These are phyloP conservation scores for Starmerella cellae DNA, from an alignment of 805 yeast species.

Conservation along the genomic window DNA sequence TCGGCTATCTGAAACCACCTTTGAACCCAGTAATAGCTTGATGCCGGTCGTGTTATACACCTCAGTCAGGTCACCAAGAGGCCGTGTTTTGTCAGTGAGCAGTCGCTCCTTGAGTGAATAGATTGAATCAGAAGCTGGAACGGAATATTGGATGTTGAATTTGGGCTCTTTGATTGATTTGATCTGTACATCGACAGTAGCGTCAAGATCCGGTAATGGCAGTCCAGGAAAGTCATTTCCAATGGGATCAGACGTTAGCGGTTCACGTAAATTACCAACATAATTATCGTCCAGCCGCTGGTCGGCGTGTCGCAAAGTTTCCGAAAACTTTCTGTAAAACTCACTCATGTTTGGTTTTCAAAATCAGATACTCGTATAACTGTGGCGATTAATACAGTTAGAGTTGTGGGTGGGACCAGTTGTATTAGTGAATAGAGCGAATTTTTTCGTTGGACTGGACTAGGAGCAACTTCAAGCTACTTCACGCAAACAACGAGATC, in stretches of 20 bases:
- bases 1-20: slow-evolving; percentile 19
- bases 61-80: slow-evolving; percentile 9
- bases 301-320: slow-evolving; percentile 11
- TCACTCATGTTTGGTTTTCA: no score
- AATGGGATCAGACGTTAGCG: slow-evolving; percentile 5
- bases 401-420: no score
- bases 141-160: slow-evolving; percentile 31
- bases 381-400: no score
- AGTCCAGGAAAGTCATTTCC: slow-evolving; percentile 12
- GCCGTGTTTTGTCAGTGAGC: slow-evolving; percentile 22
- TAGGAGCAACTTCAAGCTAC: no score
- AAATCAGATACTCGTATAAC: no score
- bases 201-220: not conserved
- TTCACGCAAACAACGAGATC: no score
- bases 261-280: slow-evolving; percentile 6
- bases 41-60: not conserved
- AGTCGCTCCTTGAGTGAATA: slow-evolving; percentile 25
- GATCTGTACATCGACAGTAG: slow-evolving; percentile 28
- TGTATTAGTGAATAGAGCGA: no score
- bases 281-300: slow-evolving; percentile 11
- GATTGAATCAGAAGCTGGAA: slow-evolving; percentile 19
- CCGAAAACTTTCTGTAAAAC: slow-evolving; percentile 2
- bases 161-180: slow-evolving; percentile 67
- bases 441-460: no score
- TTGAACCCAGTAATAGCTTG: slow-evolving; percentile 17